A percentile compares a stretch with the other conserved stretches of the same genome.
Evolutionary conservation across 2,329 filamentous ascomycete species (phyloP).

Genomic region (Didymella pinodella): DNA sequence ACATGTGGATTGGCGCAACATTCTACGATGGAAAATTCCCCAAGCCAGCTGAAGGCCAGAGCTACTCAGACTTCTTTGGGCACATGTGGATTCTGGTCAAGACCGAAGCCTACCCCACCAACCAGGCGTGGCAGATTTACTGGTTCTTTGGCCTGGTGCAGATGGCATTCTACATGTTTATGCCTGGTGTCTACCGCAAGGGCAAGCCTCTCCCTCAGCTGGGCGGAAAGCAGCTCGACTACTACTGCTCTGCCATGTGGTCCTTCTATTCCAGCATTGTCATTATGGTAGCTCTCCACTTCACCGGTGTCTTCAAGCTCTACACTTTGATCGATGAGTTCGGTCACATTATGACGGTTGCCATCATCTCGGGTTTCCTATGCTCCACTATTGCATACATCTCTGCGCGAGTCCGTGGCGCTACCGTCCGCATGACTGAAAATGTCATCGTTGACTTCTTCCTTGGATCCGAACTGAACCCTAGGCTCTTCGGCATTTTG

Average conservation of each 20-base stretch:
- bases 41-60: constrained; percentile 69
- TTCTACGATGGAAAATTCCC: constrained; percentile 91
- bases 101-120: constrained; percentile 81
- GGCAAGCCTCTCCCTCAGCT: constrained; percentile 87
- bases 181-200: constrained; percentile 86
- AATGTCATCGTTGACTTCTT: constrained; percentile 86
- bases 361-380: constrained; percentile 87
- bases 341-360: constrained; percentile 88
- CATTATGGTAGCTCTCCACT: constrained; percentile 75
- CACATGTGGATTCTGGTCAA: constrained; percentile 78
- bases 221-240: constrained; percentile 84
- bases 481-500: constrained; percentile 80
- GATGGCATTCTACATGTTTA: constrained; percentile 79
- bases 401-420: constrained; percentile 80
- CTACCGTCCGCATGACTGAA: constrained; percentile 91
- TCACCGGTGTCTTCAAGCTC: constrained; percentile 83
- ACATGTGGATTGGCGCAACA: constrained; percentile 97
- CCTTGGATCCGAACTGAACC: constrained; percentile 88
- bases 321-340: constrained; percentile 96
- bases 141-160: constrained; percentile 92
- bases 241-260: constrained; percentile 91
- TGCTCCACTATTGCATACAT: constrained; percentile 86
- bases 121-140: constrained; percentile 90
- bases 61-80: constrained; percentile 71
- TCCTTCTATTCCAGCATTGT: constrained; percentile 88